Percentiles rank a stretch among this genome's conserved stretches.
phyloP scores from a whole-genome alignment of 202 grass and related monocot genomes.

The Carex arenaria region DNA sequence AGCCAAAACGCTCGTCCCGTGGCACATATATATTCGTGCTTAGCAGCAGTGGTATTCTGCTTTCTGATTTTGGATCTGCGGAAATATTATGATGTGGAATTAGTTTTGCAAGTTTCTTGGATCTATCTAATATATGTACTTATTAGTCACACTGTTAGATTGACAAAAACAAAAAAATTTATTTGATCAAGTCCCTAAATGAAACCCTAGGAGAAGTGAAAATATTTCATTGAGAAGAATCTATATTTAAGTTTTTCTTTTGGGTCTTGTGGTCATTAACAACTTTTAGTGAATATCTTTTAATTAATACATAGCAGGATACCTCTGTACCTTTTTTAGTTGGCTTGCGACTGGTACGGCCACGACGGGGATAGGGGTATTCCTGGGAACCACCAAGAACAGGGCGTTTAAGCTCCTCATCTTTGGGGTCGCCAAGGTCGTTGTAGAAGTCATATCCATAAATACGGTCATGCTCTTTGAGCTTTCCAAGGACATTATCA shows the following conservation, averaged over 20 bases:
- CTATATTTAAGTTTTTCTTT: not conserved
- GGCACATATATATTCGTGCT: slow-evolving; percentile 66
- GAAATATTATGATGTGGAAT: not conserved
- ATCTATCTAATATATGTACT: not conserved
- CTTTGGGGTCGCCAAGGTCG: slow-evolving; percentile 51
- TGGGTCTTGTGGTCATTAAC: not conserved
- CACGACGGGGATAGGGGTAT: slow-evolving; percentile 70
- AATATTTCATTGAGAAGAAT: not conserved
- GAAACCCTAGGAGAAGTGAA: not conserved
- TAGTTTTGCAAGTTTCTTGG: not conserved
- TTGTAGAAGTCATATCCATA: slow-evolving; percentile 86
- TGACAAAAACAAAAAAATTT: not conserved
- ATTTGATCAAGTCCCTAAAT: not conserved
- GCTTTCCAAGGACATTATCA: slow-evolving; percentile 36
- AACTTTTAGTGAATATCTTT: not conserved
- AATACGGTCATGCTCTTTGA: slow-evolving; percentile 61
- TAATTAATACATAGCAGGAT: not conserved
- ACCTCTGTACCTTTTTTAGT: slow-evolving; percentile 24
- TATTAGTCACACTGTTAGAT: not conserved
- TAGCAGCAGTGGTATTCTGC: slow-evolving; percentile 38
- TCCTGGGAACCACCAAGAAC: slow-evolving; percentile 60
- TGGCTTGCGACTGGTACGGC: slow-evolving; percentile 49
- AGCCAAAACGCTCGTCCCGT: slow-evolving; percentile 72
- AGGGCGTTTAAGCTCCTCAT: slow-evolving; percentile 27
- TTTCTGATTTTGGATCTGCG: slow-evolving; percentile 50